phyloP scores from a whole-genome alignment of 2,329 filamentous ascomycete species.

The Diatrype stigma region DNA sequence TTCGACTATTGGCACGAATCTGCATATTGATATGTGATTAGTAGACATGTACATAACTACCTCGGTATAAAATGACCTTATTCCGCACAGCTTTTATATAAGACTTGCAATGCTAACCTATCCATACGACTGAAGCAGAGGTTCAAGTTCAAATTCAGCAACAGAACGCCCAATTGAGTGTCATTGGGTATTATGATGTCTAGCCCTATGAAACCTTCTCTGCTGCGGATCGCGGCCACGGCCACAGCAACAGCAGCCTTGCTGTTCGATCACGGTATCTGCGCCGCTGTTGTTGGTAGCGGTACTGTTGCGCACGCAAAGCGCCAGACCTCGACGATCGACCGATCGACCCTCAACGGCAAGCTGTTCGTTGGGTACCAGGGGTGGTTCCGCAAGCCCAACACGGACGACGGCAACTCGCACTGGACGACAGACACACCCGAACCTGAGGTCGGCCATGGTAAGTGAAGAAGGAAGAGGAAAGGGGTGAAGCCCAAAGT shows the following conservation, averaged over 20 bases:
- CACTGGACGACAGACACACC: constrained; percentile 22
- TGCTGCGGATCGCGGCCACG: background rate
- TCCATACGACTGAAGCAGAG: no score
- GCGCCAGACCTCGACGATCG: constrained; percentile 14
- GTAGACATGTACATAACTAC: no score
- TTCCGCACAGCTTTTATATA: no score
- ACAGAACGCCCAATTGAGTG: no score
- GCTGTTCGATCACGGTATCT: background rate
- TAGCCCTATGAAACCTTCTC: background rate
- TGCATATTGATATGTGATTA: no score
- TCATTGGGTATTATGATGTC: no score
- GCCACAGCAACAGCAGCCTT: background rate
- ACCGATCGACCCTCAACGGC: constrained; percentile 20
- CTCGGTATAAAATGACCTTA: no score
- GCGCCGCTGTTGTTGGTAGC: background rate
- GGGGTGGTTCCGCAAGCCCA: constrained; percentile 22
- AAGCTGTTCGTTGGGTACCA: constrained; percentile 23
- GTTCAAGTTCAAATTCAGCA: no score
- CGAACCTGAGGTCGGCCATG: constrained; percentile 18
- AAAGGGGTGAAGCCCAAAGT: no score
- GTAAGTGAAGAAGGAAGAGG: constrained; percentile 2
- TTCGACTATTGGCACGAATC: no score
- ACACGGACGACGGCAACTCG: constrained; percentile 19
- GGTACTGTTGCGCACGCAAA: background rate
- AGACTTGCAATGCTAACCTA: no score